These are phyloP conservation scores for Blastobotrys aristatus DNA, from an alignment of 1,139 yeast species.

Conservation along the genomic window DNA sequence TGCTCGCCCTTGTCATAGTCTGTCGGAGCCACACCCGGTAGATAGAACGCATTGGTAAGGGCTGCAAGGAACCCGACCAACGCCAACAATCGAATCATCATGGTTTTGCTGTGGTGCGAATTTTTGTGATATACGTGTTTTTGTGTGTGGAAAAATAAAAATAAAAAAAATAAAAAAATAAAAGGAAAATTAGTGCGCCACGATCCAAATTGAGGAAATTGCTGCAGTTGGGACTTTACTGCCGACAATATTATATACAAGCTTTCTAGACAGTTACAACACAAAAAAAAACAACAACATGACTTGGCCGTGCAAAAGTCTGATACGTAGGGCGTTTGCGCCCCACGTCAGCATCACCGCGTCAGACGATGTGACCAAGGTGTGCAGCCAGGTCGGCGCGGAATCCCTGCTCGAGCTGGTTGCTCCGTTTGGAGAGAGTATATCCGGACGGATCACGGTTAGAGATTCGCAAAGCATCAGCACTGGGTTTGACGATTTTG, in stretches of 20 bases:
- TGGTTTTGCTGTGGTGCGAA: background rate
- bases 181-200: background rate
- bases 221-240: background rate
- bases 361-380: slow-evolving; percentile 47
- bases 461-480: slow-evolving; percentile 37
- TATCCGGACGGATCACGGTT: slow-evolving; percentile 39
- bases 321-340: slow-evolving; percentile 43
- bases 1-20: slow-evolving; percentile 67
- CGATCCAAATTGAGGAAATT: background rate
- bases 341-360: slow-evolving; percentile 56
- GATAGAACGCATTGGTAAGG: slow-evolving; percentile 56
- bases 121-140: background rate
- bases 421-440: slow-evolving; percentile 40
- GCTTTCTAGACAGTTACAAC: background rate
- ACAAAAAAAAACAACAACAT: background rate
- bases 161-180: background rate
- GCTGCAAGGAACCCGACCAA: slow-evolving; percentile 7
- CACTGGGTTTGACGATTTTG: slow-evolving; percentile 31
- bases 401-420: slow-evolving; percentile 37
- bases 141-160: background rate
- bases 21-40: slow-evolving; percentile 95
- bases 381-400: slow-evolving; percentile 40
- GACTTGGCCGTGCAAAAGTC: slow-evolving; percentile 9
- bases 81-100: background rate
- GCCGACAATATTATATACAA: too few relatives aligned